Percentiles rank a stretch among this genome's conserved stretches.
Evolutionary conservation across 2,329 filamentous ascomycete genomes (phyloP).

Genomic region (Cucurbitaria berberidis): DNA sequence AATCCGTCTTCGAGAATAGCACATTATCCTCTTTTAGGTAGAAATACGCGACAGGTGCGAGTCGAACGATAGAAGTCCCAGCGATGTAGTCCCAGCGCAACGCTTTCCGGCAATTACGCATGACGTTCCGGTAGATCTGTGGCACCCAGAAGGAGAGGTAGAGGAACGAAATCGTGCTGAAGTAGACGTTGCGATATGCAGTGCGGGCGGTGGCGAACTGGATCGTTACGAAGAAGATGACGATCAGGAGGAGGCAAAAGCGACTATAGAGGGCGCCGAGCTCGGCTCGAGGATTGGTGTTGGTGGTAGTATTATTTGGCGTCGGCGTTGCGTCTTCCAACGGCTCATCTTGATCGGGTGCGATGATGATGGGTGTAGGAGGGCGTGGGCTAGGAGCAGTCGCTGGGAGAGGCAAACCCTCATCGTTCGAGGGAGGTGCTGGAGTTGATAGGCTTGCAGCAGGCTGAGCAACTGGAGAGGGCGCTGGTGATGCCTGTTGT

Average conservation of each 20-base stretch:
- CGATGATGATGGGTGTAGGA: conserved; percentile 63
- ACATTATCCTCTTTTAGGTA: conserved; percentile 80
- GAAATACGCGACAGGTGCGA: conserved; percentile 85
- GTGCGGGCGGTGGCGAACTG: conserved; percentile 65
- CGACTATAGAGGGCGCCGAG: conserved; percentile 66
- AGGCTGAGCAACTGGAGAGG: conserved; percentile 26
- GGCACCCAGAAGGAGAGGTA: conserved; percentile 93
- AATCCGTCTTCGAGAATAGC: conserved; percentile 75
- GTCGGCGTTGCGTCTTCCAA: conserved; percentile 38
- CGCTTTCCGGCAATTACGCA: conserved; percentile 89
- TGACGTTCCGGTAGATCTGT: conserved; percentile 87
- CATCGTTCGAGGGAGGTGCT: conserved; percentile 31
- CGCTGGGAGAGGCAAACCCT: conserved; percentile 57
- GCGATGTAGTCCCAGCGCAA: conserved; percentile 90
- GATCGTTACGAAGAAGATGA: conserved; percentile 64
- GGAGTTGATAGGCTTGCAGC: conserved; percentile 28
- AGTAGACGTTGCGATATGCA: conserved; percentile 60
- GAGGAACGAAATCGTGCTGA: conserved; percentile 68
- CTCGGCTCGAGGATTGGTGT: conserved; percentile 49
- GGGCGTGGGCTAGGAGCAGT: conserved; percentile 54
- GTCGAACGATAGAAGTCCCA: conserved; percentile 78
- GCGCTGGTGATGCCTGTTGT: conserved; percentile 48
- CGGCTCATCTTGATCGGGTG: conserved; percentile 63
- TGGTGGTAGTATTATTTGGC: conserved; percentile 34
- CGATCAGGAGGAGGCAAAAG: conserved; percentile 66